Conservation (phyloP, 2,329 filamentous ascomycete species). For the Fonsecaea nubica region DNA sequence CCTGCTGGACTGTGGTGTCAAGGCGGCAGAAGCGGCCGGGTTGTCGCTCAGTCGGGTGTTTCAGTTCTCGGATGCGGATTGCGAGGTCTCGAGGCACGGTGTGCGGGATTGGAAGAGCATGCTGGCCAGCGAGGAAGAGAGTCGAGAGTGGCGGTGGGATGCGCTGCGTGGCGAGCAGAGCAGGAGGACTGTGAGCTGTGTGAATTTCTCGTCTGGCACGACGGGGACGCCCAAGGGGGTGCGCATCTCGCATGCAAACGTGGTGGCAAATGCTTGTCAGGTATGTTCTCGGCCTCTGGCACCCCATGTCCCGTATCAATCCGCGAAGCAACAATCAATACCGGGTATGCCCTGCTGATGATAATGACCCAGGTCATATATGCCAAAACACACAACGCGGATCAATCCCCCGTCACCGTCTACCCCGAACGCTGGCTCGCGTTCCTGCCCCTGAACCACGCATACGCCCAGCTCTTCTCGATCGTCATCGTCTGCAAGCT, state of each 20-base stretch:
- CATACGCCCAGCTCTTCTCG: slow-evolving; percentile 55
- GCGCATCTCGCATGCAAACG: slow-evolving; percentile 56
- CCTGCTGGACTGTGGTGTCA: slow-evolving; percentile 52
- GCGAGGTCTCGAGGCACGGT: slow-evolving; percentile 59
- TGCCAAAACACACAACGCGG: no score
- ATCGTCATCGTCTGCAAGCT: slow-evolving; percentile 65
- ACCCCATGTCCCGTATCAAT: no score
- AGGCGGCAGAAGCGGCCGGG: slow-evolving; percentile 38
- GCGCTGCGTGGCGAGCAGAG: slow-evolving; percentile 15
- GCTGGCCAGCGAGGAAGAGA: slow-evolving; percentile 53
- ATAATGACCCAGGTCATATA: slow-evolving; percentile 32
- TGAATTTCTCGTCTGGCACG: slow-evolving; percentile 60
- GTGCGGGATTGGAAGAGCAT: slow-evolving; percentile 35
- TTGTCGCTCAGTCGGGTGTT: slow-evolving; percentile 29
- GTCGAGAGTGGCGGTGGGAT: slow-evolving; percentile 50
- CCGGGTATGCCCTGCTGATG: no score
- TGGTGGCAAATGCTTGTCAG: slow-evolving; percentile 43
- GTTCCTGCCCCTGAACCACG: slow-evolving; percentile 55
- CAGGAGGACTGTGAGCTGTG: slow-evolving; percentile 54
- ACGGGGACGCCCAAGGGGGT: slow-evolving; percentile 61
- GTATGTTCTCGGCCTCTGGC: slow-evolving; percentile 45
- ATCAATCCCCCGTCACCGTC: no score
- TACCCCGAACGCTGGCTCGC: slow-evolving; percentile 50
- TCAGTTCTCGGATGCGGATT: slow-evolving; percentile 32
- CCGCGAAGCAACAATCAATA: no score